phyloP scores from a whole-genome alignment of 805 yeast species.

The Torulaspora indica region DNA sequence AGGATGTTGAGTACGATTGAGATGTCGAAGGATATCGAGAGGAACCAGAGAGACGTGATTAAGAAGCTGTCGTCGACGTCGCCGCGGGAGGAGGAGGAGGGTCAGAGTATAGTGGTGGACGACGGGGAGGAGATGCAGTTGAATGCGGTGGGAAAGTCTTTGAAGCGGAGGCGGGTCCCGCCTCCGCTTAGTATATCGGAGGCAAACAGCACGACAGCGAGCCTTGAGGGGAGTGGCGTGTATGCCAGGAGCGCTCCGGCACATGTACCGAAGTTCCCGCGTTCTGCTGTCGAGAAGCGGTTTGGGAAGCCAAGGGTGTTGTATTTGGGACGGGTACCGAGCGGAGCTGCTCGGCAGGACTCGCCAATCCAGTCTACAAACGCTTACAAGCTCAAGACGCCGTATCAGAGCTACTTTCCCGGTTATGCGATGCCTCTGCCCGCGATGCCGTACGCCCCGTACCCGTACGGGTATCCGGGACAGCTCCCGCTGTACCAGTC shows the following conservation, averaged over 20 bases:
- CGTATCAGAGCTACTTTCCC: conserved; percentile 13
- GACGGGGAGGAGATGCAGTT: conserved; percentile 6
- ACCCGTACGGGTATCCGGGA: conserved; percentile 10
- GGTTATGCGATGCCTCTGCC: conserved; percentile 9
- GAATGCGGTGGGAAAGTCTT: conserved; percentile 16
- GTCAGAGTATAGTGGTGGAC: conserved; percentile 3
- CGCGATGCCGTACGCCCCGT: conserved; percentile 5
- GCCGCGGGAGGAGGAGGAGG: conserved; percentile 10
- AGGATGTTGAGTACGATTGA: conserved; percentile 26
- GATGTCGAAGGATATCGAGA: conserved; percentile 26
- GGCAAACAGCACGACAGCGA: neutral
- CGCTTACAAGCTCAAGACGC: conserved; percentile 15
- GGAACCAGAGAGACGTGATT: conserved; percentile 24
- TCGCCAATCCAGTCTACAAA: conserved; percentile 7
- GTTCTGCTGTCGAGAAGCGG: conserved; percentile 4
- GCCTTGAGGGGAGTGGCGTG: conserved; percentile 1
- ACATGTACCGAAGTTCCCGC: conserved; percentile 22
- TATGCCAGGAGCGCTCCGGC: conserved; percentile 25
- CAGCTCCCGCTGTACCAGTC: conserved; percentile 11
- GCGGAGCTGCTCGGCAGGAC: neutral
- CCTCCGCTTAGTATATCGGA: conserved; percentile 22
- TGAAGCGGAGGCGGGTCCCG: conserved; percentile 29
- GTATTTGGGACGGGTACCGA: conserved; percentile 25
- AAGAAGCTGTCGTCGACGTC: conserved; percentile 12
- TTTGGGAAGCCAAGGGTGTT: conserved; percentile 26